Conservation (phyloP, 78 protist species). For the Planoprotostelium fungivorum region DNA sequence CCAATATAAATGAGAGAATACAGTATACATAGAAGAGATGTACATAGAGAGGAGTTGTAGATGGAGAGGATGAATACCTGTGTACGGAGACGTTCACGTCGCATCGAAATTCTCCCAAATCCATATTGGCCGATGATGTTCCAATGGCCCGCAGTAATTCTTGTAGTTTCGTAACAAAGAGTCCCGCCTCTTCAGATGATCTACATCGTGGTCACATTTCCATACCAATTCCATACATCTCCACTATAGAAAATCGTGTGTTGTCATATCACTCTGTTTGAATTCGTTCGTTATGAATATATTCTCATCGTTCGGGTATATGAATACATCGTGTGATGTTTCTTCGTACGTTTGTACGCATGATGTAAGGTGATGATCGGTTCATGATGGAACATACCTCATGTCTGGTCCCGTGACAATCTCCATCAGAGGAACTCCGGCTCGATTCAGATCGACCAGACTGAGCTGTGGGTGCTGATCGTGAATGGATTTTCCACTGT, state of each 20-base stretch:
- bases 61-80: no score
- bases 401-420: constrained; percentile 71
- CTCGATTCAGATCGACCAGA: constrained; percentile 79
- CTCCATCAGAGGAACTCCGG: constrained; percentile 85
- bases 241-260: no score
- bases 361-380: background rate
- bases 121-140: constrained; percentile 78
- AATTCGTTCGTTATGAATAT: no score
- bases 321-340: no score
- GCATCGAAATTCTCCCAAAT: constrained; percentile 76
- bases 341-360: background rate
- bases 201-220: no score
- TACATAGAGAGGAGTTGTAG: no score
- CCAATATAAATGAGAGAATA: no score
- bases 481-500: constrained; percentile 55
- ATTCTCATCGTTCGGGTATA: no score
- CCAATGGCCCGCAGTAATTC: constrained; percentile 48
- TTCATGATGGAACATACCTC: background rate
- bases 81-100: constrained; percentile 80
- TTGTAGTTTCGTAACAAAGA: constrained; percentile 58
- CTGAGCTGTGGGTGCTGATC: constrained; percentile 32
- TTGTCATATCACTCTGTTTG: no score
- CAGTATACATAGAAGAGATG: no score
- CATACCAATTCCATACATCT: no score
- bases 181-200: constrained; percentile 63